These are phyloP conservation scores for Aspergillus haitiensis DNA, from an alignment of 495 filamentous ascomycete species.

Conservation along the genomic window DNA sequence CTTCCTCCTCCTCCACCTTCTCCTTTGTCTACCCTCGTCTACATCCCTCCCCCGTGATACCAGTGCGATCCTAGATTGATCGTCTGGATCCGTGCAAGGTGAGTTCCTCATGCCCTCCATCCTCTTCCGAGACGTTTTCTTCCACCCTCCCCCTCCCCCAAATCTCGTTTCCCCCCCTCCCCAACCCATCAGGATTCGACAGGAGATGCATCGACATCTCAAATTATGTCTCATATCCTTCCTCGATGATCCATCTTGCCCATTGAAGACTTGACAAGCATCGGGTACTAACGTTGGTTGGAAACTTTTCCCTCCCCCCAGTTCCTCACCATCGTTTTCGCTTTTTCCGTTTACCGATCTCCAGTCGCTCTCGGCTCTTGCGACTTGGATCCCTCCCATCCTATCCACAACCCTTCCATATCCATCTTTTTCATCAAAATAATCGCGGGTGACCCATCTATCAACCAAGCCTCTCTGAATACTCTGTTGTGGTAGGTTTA, in stretches of 20 bases:
- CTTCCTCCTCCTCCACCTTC: constrained; percentile 32
- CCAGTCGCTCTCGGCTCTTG: constrained; percentile 43
- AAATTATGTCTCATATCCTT: constrained; percentile 16
- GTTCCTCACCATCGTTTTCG: constrained; percentile 29
- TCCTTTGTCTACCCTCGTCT: constrained; percentile 31
- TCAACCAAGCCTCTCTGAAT: constrained; percentile 28
- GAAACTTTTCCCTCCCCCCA: constrained; percentile 25
- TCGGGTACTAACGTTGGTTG: constrained; percentile 35
- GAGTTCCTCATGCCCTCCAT: constrained; percentile 40
- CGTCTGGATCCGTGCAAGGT: constrained; percentile 37
- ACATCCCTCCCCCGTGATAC: constrained; percentile 21
- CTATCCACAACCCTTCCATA: constrained; percentile 40
- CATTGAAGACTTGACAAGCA: constrained; percentile 18
- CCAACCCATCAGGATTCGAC: constrained; percentile 38
- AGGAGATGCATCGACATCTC: constrained; percentile 31
- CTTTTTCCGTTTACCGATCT: constrained; percentile 25
- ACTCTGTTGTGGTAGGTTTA: constrained; percentile 46
- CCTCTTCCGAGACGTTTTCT: constrained; percentile 42
- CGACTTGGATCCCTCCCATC: constrained; percentile 39
- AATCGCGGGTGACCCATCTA: constrained; percentile 44
- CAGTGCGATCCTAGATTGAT: constrained; percentile 35
- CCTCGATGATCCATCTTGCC: constrained; percentile 19
- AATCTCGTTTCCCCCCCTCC: constrained; percentile 24
- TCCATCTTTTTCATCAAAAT: constrained; percentile 32
- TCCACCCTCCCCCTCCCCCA: constrained; percentile 28